Evolutionary conservation across 495 filamentous ascomycete genomes (phyloP).

Genomic region (Chaetomidium leptoderma): DNA sequence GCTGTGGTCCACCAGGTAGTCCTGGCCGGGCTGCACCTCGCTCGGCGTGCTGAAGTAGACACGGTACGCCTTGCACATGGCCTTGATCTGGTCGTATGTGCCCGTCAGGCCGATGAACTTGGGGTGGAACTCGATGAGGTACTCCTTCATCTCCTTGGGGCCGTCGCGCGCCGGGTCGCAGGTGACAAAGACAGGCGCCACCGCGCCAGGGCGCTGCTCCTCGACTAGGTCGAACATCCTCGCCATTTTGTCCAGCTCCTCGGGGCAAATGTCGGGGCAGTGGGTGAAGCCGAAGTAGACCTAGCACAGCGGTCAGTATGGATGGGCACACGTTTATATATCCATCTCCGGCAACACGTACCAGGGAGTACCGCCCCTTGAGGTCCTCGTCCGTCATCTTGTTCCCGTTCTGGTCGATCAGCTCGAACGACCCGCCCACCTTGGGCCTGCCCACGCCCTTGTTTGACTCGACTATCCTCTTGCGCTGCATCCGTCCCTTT

Average conservation of each 20-base stretch:
- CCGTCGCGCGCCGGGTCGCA: conserved; percentile 92
- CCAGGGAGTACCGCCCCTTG: conserved; percentile 79
- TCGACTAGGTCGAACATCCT: conserved; percentile 81
- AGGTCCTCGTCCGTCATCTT: conserved; percentile 70
- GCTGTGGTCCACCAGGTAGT: conserved; percentile 97
- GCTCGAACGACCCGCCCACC: conserved; percentile 79
- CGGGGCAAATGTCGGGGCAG: conserved; percentile 97
- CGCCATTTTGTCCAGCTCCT: conserved; percentile 98
- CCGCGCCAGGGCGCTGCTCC: conserved; percentile 35
- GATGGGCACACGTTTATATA: not conserved
- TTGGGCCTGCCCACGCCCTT: conserved; percentile 92
- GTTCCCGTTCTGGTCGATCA: conserved; percentile 77
- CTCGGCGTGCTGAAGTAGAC: conserved; percentile 95
- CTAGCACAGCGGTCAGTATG: conserved; percentile 28
- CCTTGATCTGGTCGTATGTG: conserved; percentile 85
- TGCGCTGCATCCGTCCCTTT: conserved; percentile 80
- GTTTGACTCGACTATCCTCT: conserved; percentile 78
- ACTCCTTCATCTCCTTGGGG: conserved; percentile 75
- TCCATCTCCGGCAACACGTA: conserved; percentile 23
- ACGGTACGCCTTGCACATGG: conserved; percentile 87
- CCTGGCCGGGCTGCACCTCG: conserved; percentile 83
- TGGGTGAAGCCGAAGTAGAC: conserved; percentile 98
- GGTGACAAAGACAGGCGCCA: conserved; percentile 80
- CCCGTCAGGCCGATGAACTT: conserved; percentile 85
- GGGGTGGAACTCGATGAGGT: conserved; percentile 90